These are phyloP conservation scores for Nakazawaea laoshanensis DNA, from an alignment of 805 yeast genomes.

Conservation along the genomic window DNA sequence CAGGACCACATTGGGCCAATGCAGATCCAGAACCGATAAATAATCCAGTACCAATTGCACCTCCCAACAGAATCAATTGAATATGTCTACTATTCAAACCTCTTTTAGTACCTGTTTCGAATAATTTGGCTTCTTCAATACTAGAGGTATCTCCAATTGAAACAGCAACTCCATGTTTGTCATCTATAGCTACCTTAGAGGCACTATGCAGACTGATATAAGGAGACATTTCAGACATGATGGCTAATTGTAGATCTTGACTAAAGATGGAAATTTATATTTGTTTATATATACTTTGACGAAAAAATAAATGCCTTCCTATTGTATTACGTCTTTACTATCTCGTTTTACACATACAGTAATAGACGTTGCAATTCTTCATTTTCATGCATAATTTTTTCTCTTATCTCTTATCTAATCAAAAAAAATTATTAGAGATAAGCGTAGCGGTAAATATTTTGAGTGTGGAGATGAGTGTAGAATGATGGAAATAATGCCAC, in stretches of 20 bases:
- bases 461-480: too few species aligned
- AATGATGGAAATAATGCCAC: too few species aligned
- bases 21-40: conserved; percentile 63
- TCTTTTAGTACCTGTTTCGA: conserved; percentile 26
- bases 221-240: conserved; percentile 9
- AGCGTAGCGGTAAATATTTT: too few species aligned
- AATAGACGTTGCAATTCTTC: too few species aligned
- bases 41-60: conserved; percentile 70
- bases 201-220: conserved; percentile 7
- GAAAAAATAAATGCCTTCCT: too few species aligned
- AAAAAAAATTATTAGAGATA: too few species aligned
- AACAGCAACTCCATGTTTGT: too few species aligned
- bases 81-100: conserved; percentile 58
- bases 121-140: conserved; percentile 3
- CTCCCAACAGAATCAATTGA: conserved; percentile 69
- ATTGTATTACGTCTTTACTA: too few species aligned
- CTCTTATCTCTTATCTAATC: too few species aligned
- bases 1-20: conserved; percentile 57
- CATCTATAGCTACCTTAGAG: background rate
- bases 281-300: background rate
- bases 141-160: conserved; percentile 4
- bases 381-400: too few species aligned
- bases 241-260: background rate
- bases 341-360: too few species aligned
- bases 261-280: background rate